phyloP scores from a whole-genome alignment of 2,329 filamentous ascomycete species.

The Acarospora socialis region DNA sequence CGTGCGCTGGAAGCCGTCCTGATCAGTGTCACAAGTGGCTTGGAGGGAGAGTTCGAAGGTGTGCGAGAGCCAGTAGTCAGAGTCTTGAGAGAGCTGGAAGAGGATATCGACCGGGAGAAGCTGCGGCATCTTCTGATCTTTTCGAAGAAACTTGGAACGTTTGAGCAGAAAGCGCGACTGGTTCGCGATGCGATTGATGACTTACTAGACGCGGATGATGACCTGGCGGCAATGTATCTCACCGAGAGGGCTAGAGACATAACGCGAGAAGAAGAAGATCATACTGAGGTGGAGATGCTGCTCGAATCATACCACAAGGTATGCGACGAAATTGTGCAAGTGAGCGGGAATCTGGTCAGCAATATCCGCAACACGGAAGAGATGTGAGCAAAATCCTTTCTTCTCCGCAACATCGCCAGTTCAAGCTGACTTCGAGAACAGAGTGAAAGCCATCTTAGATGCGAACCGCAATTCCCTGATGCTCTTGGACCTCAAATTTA shows the following conservation, averaged over 20 bases:
- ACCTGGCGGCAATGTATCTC: slow-evolving; percentile 87
- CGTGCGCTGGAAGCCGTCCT: slow-evolving; percentile 88
- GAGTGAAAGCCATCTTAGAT: slow-evolving; percentile 90
- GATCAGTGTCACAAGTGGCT: slow-evolving; percentile 78
- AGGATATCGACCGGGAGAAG: slow-evolving; percentile 93
- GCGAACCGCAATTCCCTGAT: slow-evolving; percentile 97
- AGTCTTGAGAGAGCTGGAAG: slow-evolving; percentile 79
- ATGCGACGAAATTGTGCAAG: slow-evolving; percentile 93
- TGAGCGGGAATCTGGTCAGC: slow-evolving; percentile 80
- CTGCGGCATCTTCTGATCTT: slow-evolving; percentile 79
- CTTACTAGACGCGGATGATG: slow-evolving; percentile 88
- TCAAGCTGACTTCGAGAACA: slow-evolving; percentile 23
- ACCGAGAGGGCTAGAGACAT: slow-evolving; percentile 71
- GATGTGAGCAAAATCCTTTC: slow-evolving; percentile 53
- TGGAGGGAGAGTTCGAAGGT: slow-evolving; percentile 89
- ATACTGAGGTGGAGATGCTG: slow-evolving; percentile 93
- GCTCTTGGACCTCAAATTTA: slow-evolving; percentile 92
- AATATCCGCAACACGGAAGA: slow-evolving; percentile 97
- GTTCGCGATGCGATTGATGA: slow-evolving; percentile 93
- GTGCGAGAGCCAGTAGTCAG: slow-evolving; percentile 84
- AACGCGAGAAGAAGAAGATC: slow-evolving; percentile 63
- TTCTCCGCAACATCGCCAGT: slow-evolving; percentile 12
- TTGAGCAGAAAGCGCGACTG: slow-evolving; percentile 90
- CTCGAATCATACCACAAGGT: slow-evolving; percentile 96
- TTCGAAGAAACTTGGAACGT: slow-evolving; percentile 89